Evolutionary conservation across 192 early-diverging fungal genomes (phyloP), one percentile per base, ranked within the genome.

Genomic region (Coemansia sp.): DNA sequence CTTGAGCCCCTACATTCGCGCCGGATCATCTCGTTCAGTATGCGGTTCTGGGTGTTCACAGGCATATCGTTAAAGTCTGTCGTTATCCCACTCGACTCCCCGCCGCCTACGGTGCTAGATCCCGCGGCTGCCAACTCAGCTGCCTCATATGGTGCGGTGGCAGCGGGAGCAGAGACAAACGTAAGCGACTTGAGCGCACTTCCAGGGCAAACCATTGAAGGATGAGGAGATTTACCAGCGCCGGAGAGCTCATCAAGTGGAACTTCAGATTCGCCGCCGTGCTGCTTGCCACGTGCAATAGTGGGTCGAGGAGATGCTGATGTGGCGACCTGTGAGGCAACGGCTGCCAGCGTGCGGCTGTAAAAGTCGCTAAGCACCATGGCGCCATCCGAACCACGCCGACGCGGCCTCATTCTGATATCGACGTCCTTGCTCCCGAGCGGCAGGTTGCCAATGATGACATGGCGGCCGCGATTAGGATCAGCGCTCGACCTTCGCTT

Each of bases 11-110:
- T 56, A 43, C 85, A 85, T 25, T 87, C 70, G n/a, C 76, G 70
- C 31, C 80, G 76, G 58, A 90, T 90, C 60, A 88, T 63, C 64
- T 90, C 85, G 70, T 90, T 88, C 58, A 90, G 70, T 12, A 88
- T 88, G 47, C 74, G 65, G 40, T 87, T 77, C 49, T 90, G 89
- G 0, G 86, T 84, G 40, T 65, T 59, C 1, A 76, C 68, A 2
- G 64, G 56, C 65, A 88, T 70, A 15, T 86, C 82, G 58, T 88
- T 86, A 62, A 90, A 90, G 64, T 87, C 85, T 6, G 58, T 54
- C 38, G 9, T 56, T 31, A 20, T n/a, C 17, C 5, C 51, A 32
- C 3, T 17, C 29, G 27, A 31, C 17, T 54, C 51, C 6, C 27
- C 29, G n/a, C n/a, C n/a, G n/a, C n/a, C n/a, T n/a, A n/a, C n/a